Conservation (phyloP, 345 rosid species). For the Isatis tinctoria region DNA sequence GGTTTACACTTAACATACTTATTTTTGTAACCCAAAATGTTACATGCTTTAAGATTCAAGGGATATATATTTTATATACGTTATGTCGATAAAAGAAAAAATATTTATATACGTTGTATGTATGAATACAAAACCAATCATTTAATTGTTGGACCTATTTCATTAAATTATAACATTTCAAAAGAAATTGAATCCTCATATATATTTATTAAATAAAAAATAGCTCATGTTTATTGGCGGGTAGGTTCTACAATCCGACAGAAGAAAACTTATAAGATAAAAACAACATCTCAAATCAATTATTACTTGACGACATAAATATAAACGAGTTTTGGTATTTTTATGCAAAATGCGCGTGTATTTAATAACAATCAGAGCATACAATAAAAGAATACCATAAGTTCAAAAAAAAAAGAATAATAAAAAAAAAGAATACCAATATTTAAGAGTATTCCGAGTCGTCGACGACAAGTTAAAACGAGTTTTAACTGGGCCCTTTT, state of each 20-base stretch:
- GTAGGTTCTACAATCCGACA: background rate
- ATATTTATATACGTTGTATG: background rate
- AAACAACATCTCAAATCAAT: background rate
- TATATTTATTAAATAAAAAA: background rate
- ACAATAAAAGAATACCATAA: background rate
- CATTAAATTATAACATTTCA: background rate
- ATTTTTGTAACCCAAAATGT: background rate
- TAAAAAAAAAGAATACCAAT: background rate
- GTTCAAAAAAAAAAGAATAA: no score
- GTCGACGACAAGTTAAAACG: background rate
- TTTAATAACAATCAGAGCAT: background rate
- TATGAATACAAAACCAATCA: slow-evolving; percentile 6
- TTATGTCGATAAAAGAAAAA: no score
- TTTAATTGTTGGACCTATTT: background rate
- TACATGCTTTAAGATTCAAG: background rate
- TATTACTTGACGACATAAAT: background rate
- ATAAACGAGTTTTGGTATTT: background rate
- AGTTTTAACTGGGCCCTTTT: background rate
- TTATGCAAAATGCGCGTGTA: background rate
- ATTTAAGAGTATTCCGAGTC: background rate
- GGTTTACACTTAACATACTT: background rate
- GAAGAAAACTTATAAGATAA: background rate
- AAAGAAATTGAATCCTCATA: background rate
- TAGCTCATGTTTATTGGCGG: background rate
- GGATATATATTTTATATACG: background rate